These are phyloP conservation scores for Carallia pectinifolia DNA, from an alignment of 345 rosid species.

Conservation along the genomic window DNA sequence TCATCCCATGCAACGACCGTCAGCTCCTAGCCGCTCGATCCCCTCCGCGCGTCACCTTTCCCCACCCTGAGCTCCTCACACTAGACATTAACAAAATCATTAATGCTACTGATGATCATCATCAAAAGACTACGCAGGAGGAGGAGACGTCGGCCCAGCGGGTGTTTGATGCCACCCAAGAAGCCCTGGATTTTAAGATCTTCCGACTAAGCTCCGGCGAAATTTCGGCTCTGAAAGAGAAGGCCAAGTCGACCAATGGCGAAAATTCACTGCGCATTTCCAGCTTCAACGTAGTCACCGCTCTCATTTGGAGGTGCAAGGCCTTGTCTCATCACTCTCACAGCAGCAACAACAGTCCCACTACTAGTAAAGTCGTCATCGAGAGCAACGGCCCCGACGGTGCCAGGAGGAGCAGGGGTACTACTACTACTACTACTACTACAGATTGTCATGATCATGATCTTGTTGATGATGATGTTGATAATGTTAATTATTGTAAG, in stretches of 20 bases:
- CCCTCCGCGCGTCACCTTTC: slow-evolving; percentile 66
- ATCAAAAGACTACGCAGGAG: too few species aligned
- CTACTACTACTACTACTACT: too few species aligned
- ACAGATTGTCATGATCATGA: background rate
- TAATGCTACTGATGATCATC: slow-evolving; percentile 4
- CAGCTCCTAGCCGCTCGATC: slow-evolving; percentile 68
- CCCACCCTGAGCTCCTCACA: slow-evolving; percentile 67
- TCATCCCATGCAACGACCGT: slow-evolving; percentile 70
- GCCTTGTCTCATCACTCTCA: slow-evolving; percentile 38
- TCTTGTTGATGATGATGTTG: too few species aligned
- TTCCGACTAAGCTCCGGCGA: slow-evolving; percentile 51
- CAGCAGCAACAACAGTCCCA: too few species aligned
- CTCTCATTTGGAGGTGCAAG: slow-evolving; percentile 74
- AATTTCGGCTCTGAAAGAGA: slow-evolving; percentile 53
- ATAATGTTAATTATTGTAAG: too few species aligned
- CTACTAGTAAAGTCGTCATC: too few species aligned
- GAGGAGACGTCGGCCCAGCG: too few species aligned
- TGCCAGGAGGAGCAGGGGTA: too few species aligned
- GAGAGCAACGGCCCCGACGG: too few species aligned
- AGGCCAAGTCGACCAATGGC: slow-evolving; percentile 27
- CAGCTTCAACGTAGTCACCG: slow-evolving; percentile 65
- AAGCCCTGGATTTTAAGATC: slow-evolving; percentile 62
- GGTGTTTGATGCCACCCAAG: slow-evolving; percentile 49
- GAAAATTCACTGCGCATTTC: slow-evolving; percentile 15
- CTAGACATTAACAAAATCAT: slow-evolving; percentile 29